Evolutionary conservation across 2,329 filamentous ascomycete genomes (phyloP).

Genomic region (Emmonsiellopsis sp.): DNA sequence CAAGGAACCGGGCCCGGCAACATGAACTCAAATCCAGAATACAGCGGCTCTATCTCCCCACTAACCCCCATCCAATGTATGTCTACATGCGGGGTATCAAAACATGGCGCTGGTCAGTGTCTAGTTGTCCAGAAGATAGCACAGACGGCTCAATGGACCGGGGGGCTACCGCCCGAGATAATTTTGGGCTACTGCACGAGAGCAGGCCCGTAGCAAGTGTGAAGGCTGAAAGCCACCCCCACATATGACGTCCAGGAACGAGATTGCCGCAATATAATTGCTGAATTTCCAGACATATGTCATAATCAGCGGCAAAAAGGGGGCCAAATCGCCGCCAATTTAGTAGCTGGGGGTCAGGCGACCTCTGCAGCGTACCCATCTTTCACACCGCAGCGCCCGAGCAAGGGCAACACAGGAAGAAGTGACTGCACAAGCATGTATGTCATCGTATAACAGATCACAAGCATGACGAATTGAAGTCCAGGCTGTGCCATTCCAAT

Average conservation of each 20-base stretch:
- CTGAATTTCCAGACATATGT: neutral
- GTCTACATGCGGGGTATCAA: too few species aligned
- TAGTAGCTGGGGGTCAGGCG: too few species aligned
- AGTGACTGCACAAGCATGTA: too few species aligned
- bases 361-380: too few species aligned
- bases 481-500: too few species aligned
- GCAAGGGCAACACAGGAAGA: too few species aligned
- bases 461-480: too few species aligned
- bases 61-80: neutral
- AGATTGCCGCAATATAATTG: neutral
- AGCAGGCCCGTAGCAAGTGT: neutral
- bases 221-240: neutral
- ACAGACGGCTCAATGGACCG: too few species aligned
- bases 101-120: too few species aligned
- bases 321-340: neutral
- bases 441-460: too few species aligned
- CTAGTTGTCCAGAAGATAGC: too few species aligned
- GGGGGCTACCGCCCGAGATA: neutral
- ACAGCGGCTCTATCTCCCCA: neutral
- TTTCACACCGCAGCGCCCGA: too few species aligned
- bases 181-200: neutral
- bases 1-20: neutral
- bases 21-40: neutral
- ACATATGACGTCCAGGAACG: slow-evolving; percentile 3
- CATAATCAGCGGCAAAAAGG: neutral